A percentile compares a stretch with the other conserved stretches of the same genome.
phyloP scores from a whole-genome alignment of 371 early-diverging fungal species.

The Sporodiniella umbellata region DNA sequence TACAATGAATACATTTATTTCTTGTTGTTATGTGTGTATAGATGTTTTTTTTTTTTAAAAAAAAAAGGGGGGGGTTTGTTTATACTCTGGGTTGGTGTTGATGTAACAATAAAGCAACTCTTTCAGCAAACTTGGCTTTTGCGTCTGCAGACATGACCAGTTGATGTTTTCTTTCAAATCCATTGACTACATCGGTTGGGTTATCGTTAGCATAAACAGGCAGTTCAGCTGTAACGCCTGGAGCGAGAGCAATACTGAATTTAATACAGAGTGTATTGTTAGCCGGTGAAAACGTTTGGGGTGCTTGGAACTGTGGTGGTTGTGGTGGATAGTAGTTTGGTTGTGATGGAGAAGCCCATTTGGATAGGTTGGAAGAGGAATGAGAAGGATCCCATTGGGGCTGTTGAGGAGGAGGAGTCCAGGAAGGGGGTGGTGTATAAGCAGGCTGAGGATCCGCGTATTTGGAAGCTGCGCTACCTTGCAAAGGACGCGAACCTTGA shows the following conservation, averaged over 20 bases:
- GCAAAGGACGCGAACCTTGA: too few species aligned
- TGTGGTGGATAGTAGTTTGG: too few species aligned
- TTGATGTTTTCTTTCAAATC: conserved; percentile 26
- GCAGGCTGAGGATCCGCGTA: too few species aligned
- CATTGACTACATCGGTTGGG: conserved; percentile 22
- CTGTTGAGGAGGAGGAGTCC: too few species aligned
- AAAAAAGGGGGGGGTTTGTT: neutral
- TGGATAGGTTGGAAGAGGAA: too few species aligned
- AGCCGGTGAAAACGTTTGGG: neutral
- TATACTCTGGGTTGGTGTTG: neutral
- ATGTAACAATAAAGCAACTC: conserved; percentile 11
- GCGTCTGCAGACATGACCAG: conserved; percentile 19
- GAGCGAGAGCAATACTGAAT: conserved; percentile 33
- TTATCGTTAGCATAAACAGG: conserved; percentile 28
- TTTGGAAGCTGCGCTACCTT: too few species aligned
- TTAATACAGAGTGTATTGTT: conserved; percentile 15
- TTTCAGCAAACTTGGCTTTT: conserved; percentile 23
- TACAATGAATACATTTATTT: too few species aligned
- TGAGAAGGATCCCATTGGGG: too few species aligned
- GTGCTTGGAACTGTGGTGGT: conserved; percentile 1
- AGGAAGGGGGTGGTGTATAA: too few species aligned
- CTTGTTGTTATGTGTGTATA: neutral
- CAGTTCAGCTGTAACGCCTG: conserved; percentile 29
- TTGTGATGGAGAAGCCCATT: too few species aligned
- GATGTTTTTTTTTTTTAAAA: neutral